Base-by-base conservation (phyloP, 1,284 basidiomycete species). In the Rugosomyces carneus region DNA sequence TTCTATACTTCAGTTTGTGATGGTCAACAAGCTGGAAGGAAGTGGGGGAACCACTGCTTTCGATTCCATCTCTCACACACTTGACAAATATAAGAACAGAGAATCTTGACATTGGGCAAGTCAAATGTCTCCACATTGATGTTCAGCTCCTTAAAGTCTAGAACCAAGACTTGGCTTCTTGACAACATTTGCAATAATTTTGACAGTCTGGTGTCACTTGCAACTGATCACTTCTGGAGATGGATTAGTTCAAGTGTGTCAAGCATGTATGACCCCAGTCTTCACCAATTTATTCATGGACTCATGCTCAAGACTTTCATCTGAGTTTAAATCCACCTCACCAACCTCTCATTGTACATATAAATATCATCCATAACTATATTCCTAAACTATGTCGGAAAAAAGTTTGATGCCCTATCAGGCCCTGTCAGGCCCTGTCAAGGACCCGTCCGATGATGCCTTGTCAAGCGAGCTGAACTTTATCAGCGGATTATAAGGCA, bases 251-350 rank as follows among this genome's bases (percentile, higher is more conserved):
- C 89, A 1, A 81, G 78, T 39, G 74, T 82, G 2, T 90, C 93
- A 24, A 79, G 84, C 49, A 81, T 99, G 72, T 96, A 93, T 60
- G 96, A 99, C 62, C 87, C 94, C 1, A 88, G 92, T 42, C 75
- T 99, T 5, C 93, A 98, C 62, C 83, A 89, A 0, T 99, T 99
- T 69, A 71, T 99, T 10, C 88, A 94, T 55, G 89, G 93, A 7
- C 77, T 99, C 42, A 99, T 99, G 96, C 84, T 90, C 53, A 99
- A 99, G 72, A 95, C 90, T 0, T 94, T 99, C 64, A 88, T 98
- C 94, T 9, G 96, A 99, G 65, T 96, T 98, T 72, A 94, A 91
- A 61, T n/a, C n/a, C n/a, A n/a, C n/a, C n/a, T n/a, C n/a, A n/a
- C n/a, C n/a, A n/a, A n/a, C n/a, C n/a, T n/a, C n/a, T n/a, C n/a